Evolutionary conservation across 164 flowering plant species (phyloP).

Genomic region (Dillenia suffruticosa): DNA sequence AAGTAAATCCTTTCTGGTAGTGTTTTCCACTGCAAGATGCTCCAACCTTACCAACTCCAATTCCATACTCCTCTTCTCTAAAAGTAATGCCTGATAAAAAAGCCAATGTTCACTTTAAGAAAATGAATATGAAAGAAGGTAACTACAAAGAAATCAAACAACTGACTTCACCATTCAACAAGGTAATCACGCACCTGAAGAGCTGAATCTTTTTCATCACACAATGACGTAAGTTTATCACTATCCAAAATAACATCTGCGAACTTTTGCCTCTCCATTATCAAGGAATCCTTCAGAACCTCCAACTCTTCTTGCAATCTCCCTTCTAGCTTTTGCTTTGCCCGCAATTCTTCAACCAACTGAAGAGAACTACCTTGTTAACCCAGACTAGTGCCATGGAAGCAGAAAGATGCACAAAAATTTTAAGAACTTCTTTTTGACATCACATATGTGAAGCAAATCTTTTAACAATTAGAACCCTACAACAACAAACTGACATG

Average conservation of each 20-base stretch:
- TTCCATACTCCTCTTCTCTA: slow-evolving; percentile 62
- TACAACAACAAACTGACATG: too few relatives aligned
- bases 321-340: slow-evolving; percentile 53
- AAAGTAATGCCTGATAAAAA: slow-evolving; percentile 45
- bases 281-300: slow-evolving; percentile 48
- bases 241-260: slow-evolving; percentile 42
- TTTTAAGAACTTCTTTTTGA: too few relatives aligned
- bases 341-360: slow-evolving; percentile 68
- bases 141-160: not conserved
- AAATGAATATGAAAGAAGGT: not conserved
- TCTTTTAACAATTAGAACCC: too few relatives aligned
- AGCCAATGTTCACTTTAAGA: not conserved
- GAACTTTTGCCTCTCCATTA: slow-evolving; percentile 50
- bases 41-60: slow-evolving; percentile 40
- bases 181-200: slow-evolving; percentile 50
- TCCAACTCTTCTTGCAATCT: slow-evolving; percentile 66
- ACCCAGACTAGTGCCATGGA: not conserved
- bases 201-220: slow-evolving; percentile 63
- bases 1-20: slow-evolving; percentile 32
- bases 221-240: slow-evolving; percentile 49
- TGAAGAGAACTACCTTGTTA: slow-evolving; percentile 17
- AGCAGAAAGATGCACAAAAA: not conserved
- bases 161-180: too few relatives aligned
- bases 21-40: slow-evolving; percentile 32
- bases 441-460: too few relatives aligned